A percentile compares a stretch with the other conserved stretches of the same genome.
phyloP scores from a whole-genome alignment of 2,329 filamentous ascomycete species.

The Grosmannia clavigera region DNA sequence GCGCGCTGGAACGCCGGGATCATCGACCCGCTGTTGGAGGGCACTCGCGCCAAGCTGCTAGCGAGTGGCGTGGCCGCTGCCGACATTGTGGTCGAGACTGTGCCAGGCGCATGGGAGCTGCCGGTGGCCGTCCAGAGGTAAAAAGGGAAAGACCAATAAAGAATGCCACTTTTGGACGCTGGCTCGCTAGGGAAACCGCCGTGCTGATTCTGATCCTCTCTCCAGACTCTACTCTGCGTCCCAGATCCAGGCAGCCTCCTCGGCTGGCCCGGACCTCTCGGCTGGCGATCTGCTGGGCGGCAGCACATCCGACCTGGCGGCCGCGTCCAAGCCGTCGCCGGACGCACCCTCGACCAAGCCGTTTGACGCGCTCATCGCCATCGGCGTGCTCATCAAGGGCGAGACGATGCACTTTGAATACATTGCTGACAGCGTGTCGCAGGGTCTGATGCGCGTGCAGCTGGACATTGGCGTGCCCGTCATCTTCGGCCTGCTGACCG shows the following conservation, averaged over 20 bases:
- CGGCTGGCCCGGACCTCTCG: constrained; percentile 46
- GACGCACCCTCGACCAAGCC: constrained; percentile 37
- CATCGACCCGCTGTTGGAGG: constrained; percentile 73
- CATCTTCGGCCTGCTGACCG: constrained; percentile 82
- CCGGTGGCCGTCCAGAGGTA: constrained; percentile 82
- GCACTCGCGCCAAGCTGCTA: constrained; percentile 65
- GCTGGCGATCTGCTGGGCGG: constrained; percentile 60
- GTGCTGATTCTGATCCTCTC: neutral
- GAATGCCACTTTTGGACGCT: no score
- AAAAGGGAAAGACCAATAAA: constrained; percentile 13
- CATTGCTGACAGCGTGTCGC: constrained; percentile 81
- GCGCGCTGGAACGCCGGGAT: constrained; percentile 88
- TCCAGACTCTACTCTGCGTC: constrained; percentile 69
- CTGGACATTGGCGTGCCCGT: constrained; percentile 81
- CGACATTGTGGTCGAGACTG: constrained; percentile 81
- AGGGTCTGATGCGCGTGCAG: constrained; percentile 89
- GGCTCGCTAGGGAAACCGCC: no score
- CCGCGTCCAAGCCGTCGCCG: constrained; percentile 35
- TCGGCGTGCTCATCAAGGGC: constrained; percentile 95
- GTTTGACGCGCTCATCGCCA: constrained; percentile 90
- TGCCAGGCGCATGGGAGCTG: constrained; percentile 90
- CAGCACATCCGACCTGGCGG: constrained; percentile 61
- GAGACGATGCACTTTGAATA: constrained; percentile 99
- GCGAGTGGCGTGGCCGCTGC: constrained; percentile 70
- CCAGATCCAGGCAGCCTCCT: constrained; percentile 64